phyloP scores from a whole-genome alignment of 345 rosid genomes.

The Rhizophora apiculata region DNA sequence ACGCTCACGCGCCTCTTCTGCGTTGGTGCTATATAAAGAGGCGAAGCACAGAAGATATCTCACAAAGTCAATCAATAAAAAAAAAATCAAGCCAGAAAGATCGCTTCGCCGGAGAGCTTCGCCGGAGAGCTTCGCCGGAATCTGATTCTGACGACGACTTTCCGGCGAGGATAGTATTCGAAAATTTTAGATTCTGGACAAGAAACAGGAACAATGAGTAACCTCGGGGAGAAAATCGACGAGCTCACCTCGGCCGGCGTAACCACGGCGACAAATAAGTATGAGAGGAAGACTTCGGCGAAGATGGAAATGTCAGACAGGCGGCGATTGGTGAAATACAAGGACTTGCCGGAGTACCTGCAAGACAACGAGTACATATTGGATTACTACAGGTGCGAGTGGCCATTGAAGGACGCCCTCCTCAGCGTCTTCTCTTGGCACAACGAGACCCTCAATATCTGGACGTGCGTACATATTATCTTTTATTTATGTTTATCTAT shows the following conservation, averaged over 20 bases:
- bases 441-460: constrained; percentile 90
- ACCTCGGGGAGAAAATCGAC: background rate
- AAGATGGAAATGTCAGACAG: constrained; percentile 34
- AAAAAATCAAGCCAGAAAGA: background rate
- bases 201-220: background rate
- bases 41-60: background rate
- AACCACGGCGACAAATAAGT: constrained; percentile 9
- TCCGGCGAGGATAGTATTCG: background rate
- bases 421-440: constrained; percentile 81
- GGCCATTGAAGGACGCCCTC: constrained; percentile 77
- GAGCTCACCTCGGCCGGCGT: background rate
- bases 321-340: constrained; percentile 58
- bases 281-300: background rate
- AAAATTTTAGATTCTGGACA: background rate
- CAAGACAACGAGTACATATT: constrained; percentile 85
- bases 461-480: constrained; percentile 54
- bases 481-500: background rate
- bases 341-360: constrained; percentile 77
- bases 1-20: constrained; percentile 9
- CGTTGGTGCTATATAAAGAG: background rate
- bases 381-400: constrained; percentile 85
- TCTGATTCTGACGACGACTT: background rate
- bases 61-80: too few relatives aligned
- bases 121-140: constrained; percentile 13
- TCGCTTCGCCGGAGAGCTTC: background rate